Conservation (phyloP, 768 basidiomycete species). For the Hericium erinaceus region DNA sequence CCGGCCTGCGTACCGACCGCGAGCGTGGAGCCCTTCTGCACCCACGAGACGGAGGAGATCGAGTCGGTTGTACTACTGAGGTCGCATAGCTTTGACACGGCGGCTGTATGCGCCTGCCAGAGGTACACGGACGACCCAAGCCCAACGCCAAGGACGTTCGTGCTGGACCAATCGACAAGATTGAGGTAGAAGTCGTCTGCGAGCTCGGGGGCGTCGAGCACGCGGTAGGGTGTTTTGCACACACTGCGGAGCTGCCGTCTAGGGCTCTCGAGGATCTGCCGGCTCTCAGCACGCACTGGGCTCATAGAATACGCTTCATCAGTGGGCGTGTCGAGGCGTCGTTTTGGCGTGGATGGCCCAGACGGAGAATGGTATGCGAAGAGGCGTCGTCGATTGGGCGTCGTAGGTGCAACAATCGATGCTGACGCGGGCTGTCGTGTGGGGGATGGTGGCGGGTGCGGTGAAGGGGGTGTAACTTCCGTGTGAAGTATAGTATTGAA, state of each 20-base stretch:
- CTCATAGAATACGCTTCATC: constrained; percentile 87
- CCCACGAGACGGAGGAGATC: constrained; percentile 89
- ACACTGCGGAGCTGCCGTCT: constrained; percentile 73
- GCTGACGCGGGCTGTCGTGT: constrained; percentile 22
- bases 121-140: constrained; percentile 89
- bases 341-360: constrained; percentile 40
- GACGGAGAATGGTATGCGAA: constrained; percentile 63
- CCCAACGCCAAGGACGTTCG: constrained; percentile 91
- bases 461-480: constrained; percentile 67
- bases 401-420: constrained; percentile 27
- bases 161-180: constrained; percentile 93
- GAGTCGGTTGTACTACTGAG: constrained; percentile 53
- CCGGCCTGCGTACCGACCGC: constrained; percentile 92
- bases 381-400: constrained; percentile 46
- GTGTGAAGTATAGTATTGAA: constrained; percentile 71
- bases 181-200: constrained; percentile 99
- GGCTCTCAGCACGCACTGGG: constrained; percentile 78
- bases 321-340: constrained; percentile 70
- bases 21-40: constrained; percentile 82
- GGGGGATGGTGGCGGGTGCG: constrained; percentile 52
- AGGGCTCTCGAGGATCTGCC: constrained; percentile 76
- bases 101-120: constrained; percentile 92
- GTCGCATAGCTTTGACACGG: constrained; percentile 88
- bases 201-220: constrained; percentile 93
- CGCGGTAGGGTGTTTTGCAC: constrained; percentile 93